Evolutionary conservation across 768 basidiomycete species (phyloP).

Genomic region (Pholiota microspora): DNA sequence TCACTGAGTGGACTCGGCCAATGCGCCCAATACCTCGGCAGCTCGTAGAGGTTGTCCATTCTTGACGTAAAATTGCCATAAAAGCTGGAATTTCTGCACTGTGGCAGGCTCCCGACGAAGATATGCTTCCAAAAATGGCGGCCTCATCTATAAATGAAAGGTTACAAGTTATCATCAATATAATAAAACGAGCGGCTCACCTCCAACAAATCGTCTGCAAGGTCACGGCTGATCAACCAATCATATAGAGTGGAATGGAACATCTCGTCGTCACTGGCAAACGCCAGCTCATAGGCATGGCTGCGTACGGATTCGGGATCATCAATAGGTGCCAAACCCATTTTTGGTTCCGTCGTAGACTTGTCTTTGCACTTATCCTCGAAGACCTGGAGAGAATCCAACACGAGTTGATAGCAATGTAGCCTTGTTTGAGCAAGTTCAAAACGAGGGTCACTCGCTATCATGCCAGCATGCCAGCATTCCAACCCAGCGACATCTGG

Average conservation of each 20-base stretch:
- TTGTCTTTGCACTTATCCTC: conserved; percentile 57
- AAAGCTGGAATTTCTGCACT: conserved; percentile 79
- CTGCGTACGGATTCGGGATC: conserved; percentile 73
- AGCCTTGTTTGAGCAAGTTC: conserved; percentile 58
- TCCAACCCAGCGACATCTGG: conserved; percentile 70
- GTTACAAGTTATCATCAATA: not conserved
- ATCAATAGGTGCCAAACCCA: conserved; percentile 30
- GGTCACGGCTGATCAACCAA: conserved; percentile 79
- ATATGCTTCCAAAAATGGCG: conserved; percentile 86
- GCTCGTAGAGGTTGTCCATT: conserved; percentile 85
- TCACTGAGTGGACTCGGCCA: conserved; percentile 85
- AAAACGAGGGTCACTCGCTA: conserved; percentile 55
- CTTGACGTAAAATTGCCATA: conserved; percentile 98
- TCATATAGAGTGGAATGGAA: conserved; percentile 95
- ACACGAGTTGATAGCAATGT: conserved; percentile 78
- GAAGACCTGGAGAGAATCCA: conserved; percentile 79
- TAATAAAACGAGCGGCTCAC: conserved; percentile 40
- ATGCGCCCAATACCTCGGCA: conserved; percentile 75
- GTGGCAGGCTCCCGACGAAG: conserved; percentile 78
- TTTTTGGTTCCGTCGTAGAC: conserved; percentile 13
- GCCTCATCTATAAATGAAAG: conserved; percentile 62
- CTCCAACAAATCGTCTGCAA: conserved; percentile 89
- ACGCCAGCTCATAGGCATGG: conserved; percentile 85
- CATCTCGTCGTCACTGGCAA: conserved; percentile 83
- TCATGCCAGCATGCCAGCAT: conserved; percentile 67